Evolutionary conservation across 78 protist species (phyloP), one percentile per base, ranked within the genome.

Genomic region (Dictyostelium firmibasis): DNA sequence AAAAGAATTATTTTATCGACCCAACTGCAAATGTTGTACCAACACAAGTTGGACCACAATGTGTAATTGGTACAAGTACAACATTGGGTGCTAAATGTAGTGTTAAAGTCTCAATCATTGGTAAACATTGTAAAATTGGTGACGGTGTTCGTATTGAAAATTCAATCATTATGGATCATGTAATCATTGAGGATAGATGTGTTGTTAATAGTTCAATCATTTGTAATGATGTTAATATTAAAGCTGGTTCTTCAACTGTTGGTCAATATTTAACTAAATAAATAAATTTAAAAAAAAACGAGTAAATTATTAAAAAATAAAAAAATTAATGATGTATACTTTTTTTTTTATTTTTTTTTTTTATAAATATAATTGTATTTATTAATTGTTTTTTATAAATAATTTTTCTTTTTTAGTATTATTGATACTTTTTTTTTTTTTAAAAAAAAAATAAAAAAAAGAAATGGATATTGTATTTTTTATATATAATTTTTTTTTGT

Each of bases 161-260:
- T 83, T 91, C 96, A 35, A 62, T 97, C 33, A 33, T 97, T 33
- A 96, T 95, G 98, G 97, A 96, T 74, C 81, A 93, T 64, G 98
- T 97, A 16, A 43, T 79, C 20, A 31, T 97, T 67, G 89, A 33
- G 16, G 97, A 96, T 57, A 84, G 38, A 81, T 86, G 75, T 33
- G 96, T 75, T 50, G 11, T 64, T 1, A 44, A 33, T 27, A 3
- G n/a, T 10, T 84, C 62, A 23, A 84, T 79, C 69, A 47, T 79
- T 79, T 38, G 85, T 79, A 79, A 79, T 79, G 85, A 79, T 79
- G 85, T 47, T 27, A 4, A 13, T 47, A 47, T 47, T 79, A 79
- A 77, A 77, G 5, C 33, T 38, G 83, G 83, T 36, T 36, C 62
- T 77, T 25, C 36, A 77, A 77, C 57, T 36, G 41, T 41, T 38